Percentiles rank a stretch among this genome's conserved stretches.
These are phyloP conservation scores for Talaromyces marneffei DNA, from an alignment of 2,329 filamentous ascomycete genomes.

Conservation along the genomic window DNA sequence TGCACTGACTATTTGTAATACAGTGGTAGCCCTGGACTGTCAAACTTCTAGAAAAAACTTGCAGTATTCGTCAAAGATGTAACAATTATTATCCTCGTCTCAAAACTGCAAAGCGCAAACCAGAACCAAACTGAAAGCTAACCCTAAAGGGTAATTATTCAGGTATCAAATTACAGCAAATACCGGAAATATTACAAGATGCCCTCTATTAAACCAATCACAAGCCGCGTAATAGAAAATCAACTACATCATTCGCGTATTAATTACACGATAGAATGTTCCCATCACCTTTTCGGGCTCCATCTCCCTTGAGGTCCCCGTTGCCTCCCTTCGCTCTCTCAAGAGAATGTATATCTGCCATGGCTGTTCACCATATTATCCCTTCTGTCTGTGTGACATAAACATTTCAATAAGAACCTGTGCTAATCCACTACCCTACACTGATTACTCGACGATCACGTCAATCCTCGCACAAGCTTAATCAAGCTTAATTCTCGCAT, in stretches of 20 bases:
- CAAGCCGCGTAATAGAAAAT: fast-evolving
- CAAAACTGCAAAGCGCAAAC: neutral
- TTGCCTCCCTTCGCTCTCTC: neutral
- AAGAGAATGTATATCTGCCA: neutral
- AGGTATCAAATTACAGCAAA: neutral
- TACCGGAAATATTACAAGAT: neutral
- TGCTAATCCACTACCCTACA: too few relatives aligned
- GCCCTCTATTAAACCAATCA: neutral
- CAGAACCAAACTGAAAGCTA: neutral
- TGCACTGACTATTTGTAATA: neutral
- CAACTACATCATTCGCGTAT: neutral
- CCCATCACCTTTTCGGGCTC: neutral
- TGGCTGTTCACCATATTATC: neutral
- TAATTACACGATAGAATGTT: neutral
- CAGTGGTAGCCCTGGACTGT: neutral
- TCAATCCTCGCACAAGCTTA: neutral
- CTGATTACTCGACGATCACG: neutral
- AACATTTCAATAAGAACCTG: neutral
- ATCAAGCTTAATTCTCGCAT: neutral
- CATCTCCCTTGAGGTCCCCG: conserved; percentile 4
- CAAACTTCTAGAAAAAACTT: too few relatives aligned
- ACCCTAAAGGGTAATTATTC: neutral
- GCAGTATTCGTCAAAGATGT: neutral
- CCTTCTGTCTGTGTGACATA: neutral
- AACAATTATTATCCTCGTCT: neutral